Base-by-base conservation (phyloP, 441 rosid genomes). In the Kokia cookei region DNA sequence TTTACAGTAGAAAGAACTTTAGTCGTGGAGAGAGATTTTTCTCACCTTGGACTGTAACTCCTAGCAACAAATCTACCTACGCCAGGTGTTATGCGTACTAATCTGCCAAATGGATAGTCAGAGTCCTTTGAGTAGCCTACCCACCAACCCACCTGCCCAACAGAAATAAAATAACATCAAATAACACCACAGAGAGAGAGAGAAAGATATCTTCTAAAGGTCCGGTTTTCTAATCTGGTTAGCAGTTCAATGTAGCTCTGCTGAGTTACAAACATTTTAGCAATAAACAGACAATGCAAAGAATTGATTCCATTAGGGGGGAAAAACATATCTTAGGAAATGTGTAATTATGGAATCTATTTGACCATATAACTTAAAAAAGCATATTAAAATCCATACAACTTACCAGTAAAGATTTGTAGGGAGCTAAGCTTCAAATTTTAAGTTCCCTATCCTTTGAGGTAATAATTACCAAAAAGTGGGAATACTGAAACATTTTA, bases 131-230 rank as follows among this genome's bases (percentile, higher is more conserved):
- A 86, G 80, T 84, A 88, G 74, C 98, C 92, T 76, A 93, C 96
- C 99, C 99, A 95, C 99, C 99, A 94, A 59, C 99, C 99, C 67
- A 94, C 88, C 99, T 95, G 87, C 70, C 43, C 65, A 71, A 73
- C 51, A 67, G 67, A 82, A 68, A 67, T 40, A 43, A 75, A 12
- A 69, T 26, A 75, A 71, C 78, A 53, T 70, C 65, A 45, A 60
- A 15, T 19, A 69, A 35, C 63, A 54, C 7, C n/a, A 17, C 15
- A 51, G 2, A 51, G 50, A 29, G 17, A 29, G 6, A 51, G 13
- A 69, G 59, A 43, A n/a, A 69, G 59, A 22, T 27, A 27, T 15
- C 29, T 55, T n/a, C 29, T 69, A 69, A 35, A 54, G 35, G 48
- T 54, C 32, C 17, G 32, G 12, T 53, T 68, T 13, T 10, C 29